These are phyloP conservation scores for Pogostemon cablin DNA, from an alignment of 257 asterid genomes.

Conservation along the genomic window DNA sequence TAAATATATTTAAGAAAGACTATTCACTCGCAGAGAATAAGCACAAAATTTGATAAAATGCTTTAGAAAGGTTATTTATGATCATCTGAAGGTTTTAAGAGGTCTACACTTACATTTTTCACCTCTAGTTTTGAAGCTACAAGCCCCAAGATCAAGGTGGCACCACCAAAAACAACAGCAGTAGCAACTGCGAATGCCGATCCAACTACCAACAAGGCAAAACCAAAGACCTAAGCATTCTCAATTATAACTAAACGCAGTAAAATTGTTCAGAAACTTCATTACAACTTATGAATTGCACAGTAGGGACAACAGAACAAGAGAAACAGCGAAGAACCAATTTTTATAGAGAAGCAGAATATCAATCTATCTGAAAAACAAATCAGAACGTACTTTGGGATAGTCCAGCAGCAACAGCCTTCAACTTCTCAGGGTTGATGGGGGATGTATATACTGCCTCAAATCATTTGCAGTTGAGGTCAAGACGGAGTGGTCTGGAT, in stretches of 20 bases:
- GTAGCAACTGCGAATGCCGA: constrained; percentile 85
- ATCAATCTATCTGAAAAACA: neutral
- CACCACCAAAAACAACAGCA: constrained; percentile 76
- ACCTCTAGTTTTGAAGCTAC: constrained; percentile 67
- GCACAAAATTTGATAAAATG: neutral
- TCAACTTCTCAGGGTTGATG: constrained; percentile 71
- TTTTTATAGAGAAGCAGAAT: neutral
- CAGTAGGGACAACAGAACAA: neutral
- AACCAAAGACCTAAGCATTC: constrained; percentile 13
- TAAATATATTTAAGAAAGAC: neutral
- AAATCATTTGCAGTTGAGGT: constrained; percentile 90
- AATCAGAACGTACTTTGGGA: constrained; percentile 57
- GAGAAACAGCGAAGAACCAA: neutral
- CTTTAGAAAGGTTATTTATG: neutral
- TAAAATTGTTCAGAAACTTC: neutral
- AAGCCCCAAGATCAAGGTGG: constrained; percentile 54
- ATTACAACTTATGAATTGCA: neutral
- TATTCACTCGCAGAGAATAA: neutral
- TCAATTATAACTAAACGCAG: neutral
- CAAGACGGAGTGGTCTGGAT: constrained; percentile 49
- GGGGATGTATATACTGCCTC: constrained; percentile 61
- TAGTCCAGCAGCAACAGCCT: constrained; percentile 80
- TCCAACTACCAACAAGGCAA: constrained; percentile 59
- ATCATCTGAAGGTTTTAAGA: neutral
- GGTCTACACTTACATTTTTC: constrained; percentile 54